phyloP scores from a whole-genome alignment of 2,329 filamentous ascomycete species.

The Stachybotrys echinatus region DNA sequence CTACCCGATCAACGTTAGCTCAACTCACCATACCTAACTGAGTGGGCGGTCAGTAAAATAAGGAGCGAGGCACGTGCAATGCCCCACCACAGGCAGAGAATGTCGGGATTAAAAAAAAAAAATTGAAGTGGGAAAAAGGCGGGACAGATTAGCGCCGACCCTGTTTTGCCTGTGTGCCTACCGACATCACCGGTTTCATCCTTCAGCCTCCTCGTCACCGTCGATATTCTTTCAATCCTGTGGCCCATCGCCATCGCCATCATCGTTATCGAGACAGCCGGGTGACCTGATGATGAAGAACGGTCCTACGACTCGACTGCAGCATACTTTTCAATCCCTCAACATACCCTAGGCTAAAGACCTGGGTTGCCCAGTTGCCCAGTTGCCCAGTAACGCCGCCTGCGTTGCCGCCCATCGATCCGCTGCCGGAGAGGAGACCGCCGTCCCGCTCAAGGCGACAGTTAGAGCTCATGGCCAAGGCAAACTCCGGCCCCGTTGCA shows the following conservation, averaged over 20 bases:
- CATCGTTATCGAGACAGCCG: not conserved
- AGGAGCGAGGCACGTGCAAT: not conserved
- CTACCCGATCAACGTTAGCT: too few species aligned
- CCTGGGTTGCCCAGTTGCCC: too few species aligned
- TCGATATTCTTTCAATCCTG: conserved; percentile 15
- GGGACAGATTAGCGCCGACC: not conserved
- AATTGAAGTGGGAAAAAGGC: not conserved
- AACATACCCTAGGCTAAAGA: not conserved
- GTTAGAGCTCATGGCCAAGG: conserved; percentile 24
- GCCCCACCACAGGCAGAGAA: too few species aligned
- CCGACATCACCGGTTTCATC: not conserved
- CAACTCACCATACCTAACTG: too few species aligned
- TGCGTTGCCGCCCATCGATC: too few species aligned
- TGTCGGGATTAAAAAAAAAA: not conserved
- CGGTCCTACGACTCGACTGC: not conserved
- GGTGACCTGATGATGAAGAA: not conserved
- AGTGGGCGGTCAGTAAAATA: not conserved
- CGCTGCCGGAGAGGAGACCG: too few species aligned
- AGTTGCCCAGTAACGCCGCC: too few species aligned
- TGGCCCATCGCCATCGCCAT: not conserved
- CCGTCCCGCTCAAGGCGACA: too few species aligned
- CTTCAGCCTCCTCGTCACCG: conserved; percentile 4
- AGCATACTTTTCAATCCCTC: not conserved
- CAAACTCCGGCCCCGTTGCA: conserved; percentile 24
- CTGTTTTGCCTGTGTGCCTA: not conserved